Evolutionary conservation across 805 yeast species (phyloP), one percentile per base, ranked within the genome.

Genomic region (Nakazawaea populi): DNA sequence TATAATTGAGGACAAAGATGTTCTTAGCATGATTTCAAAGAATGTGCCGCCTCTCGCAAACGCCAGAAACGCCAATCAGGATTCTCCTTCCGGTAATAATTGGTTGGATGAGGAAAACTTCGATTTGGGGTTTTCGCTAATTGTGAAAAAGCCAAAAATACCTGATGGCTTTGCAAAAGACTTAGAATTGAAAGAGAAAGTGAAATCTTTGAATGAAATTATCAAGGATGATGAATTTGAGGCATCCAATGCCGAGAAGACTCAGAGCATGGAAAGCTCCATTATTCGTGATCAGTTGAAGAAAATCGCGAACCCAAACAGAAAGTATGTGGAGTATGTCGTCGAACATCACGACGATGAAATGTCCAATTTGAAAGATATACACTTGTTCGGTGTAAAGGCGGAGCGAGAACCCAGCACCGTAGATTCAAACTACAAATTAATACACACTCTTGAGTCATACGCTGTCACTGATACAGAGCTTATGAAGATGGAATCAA

Each of bases 311-410:
- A 28, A 14, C 7, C 6, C 27, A 12, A 36, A 44, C 36, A 24
- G 28, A n/a, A 44, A 36, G n/a, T 44, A 44, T 44, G 41, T 44
- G 31, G 42, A 44, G 24, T 44, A 27, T 27, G 42, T 36, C 10
- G 12, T 36, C 7, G 36, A n/a, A 5, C 47, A 37, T 27, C 28
- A 12, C 28, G 40, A 44, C 4, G 41, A 36, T 36, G 47, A 44
- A 12, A 28, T 11, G 10, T 24, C 6, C 24, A 18, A 28, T 4
- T 27, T 44, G 40, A 44, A 36, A 27, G 32, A 44, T 44, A 14
- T 44, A 11, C 24, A 28, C 2, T 29, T 44, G 14, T 44, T 44
- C 18, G 38, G 30, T 14, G 35, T 29, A 12, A 36, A 6, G 32
- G 14, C 4, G 8, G 7, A 12, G 14, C 12, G 14, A 28, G 9